Percentiles rank a stretch among this genome's conserved stretches.
Conservation (phyloP, 176 grass and related monocot genomes). For the Poa pratensis region DNA sequence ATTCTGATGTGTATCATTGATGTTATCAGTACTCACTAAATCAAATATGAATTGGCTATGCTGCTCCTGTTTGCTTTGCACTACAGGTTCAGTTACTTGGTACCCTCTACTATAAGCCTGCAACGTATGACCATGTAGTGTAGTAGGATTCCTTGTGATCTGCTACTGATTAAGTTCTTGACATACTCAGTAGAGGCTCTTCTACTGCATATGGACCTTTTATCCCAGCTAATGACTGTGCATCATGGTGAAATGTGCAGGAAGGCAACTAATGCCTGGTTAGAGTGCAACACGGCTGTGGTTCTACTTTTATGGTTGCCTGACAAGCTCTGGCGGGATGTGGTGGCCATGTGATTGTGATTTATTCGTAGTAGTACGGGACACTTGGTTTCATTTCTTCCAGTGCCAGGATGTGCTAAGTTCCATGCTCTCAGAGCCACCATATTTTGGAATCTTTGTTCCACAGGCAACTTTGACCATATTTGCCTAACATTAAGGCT, state of each 20-base stretch:
- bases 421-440: background rate
- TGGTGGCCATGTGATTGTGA: background rate
- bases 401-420: background rate
- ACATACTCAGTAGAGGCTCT: background rate
- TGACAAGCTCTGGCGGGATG: background rate
- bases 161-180: background rate
- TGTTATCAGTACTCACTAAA: background rate
- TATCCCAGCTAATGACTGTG: conserved; percentile 6
- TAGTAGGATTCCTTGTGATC: background rate
- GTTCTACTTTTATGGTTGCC: background rate
- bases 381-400: background rate
- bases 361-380: background rate
- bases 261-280: conserved; percentile 1
- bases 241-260: conserved; percentile 27
- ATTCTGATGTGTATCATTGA: background rate
- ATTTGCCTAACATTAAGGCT: background rate
- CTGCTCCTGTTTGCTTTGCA: background rate
- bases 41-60: background rate
- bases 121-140: background rate
- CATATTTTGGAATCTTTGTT: background rate
- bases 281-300: background rate
- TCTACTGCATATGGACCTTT: background rate
- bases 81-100: background rate
- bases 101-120: background rate
- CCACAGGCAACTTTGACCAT: background rate